These are phyloP conservation scores for Macrolepiota dolichaula DNA, from an alignment of 768 basidiomycete genomes.

Conservation along the genomic window DNA sequence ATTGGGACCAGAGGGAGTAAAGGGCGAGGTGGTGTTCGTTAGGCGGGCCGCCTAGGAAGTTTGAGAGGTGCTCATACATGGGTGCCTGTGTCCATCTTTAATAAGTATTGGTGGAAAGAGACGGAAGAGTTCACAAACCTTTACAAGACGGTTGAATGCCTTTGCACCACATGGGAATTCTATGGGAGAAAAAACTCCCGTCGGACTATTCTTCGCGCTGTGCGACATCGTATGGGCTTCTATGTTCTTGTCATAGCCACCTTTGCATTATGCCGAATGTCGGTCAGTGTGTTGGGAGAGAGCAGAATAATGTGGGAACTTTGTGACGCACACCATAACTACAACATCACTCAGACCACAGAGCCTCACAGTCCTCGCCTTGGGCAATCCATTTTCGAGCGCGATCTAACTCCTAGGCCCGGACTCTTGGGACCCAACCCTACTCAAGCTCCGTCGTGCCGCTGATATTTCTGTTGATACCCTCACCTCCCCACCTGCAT, in stretches of 20 bases:
- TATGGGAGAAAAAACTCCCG: conserved; percentile 3
- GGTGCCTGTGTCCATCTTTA: conserved; percentile 54
- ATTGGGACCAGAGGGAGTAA: conserved; percentile 72
- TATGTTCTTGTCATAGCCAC: neutral
- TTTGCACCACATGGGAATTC: conserved; percentile 38
- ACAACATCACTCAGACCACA: too few species aligned
- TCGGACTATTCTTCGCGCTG: neutral
- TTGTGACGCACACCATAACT: too few species aligned
- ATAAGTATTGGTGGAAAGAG: neutral
- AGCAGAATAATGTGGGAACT: neutral
- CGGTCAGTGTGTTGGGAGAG: neutral
- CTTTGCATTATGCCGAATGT: neutral
- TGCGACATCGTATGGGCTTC: neutral
- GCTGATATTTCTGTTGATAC: too few species aligned
- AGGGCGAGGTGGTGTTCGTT: conserved; percentile 59
- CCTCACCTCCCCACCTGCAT: too few species aligned
- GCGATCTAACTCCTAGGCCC: too few species aligned
- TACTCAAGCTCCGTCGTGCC: too few species aligned
- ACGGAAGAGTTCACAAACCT: conserved; percentile 31
- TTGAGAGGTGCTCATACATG: conserved; percentile 81
- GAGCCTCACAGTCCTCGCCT: too few species aligned
- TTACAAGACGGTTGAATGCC: conserved; percentile 48
- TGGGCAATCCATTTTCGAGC: too few species aligned
- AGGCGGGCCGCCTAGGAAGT: conserved; percentile 66
- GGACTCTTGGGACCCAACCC: too few species aligned